A percentile compares a stretch with the other conserved stretches of the same genome.
These are phyloP conservation scores for Podospora pseudopauciseta DNA, from an alignment of 495 filamentous ascomycete genomes.

Conservation along the genomic window DNA sequence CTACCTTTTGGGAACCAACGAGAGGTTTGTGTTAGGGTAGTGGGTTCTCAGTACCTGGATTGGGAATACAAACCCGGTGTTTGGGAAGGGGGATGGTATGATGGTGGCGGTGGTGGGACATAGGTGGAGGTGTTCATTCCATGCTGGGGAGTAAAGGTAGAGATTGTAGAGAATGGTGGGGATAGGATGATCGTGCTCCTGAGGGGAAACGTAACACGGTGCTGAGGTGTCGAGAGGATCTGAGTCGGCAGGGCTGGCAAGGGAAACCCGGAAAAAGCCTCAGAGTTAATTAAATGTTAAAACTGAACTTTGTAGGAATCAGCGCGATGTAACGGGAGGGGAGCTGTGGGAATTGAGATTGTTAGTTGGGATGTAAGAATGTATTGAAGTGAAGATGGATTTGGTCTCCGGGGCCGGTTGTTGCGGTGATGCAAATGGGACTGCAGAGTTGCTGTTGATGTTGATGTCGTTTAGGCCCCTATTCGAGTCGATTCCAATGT, in stretches of 20 bases:
- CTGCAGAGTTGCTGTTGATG: neutral
- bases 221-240: neutral
- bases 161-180: no score
- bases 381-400: neutral
- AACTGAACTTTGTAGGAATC: neutral
- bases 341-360: neutral
- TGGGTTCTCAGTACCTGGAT: no score
- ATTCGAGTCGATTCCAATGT: no score
- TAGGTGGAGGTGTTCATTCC: no score
- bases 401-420: neutral
- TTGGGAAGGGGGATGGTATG: neutral
- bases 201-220: neutral
- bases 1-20: slow-evolving; percentile 14
- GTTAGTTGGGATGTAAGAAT: neutral
- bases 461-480: neutral
- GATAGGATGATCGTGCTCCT: no score
- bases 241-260: neutral
- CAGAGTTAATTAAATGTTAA: neutral
- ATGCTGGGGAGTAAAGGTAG: no score
- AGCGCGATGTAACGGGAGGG: neutral
- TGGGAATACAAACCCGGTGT: neutral
- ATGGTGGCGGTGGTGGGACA: no score
- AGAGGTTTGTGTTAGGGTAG: no score
- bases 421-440: neutral
- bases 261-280: neutral